phyloP scores from a whole-genome alignment of 2,329 filamentous ascomycete species.

The Xylaria sp. region DNA sequence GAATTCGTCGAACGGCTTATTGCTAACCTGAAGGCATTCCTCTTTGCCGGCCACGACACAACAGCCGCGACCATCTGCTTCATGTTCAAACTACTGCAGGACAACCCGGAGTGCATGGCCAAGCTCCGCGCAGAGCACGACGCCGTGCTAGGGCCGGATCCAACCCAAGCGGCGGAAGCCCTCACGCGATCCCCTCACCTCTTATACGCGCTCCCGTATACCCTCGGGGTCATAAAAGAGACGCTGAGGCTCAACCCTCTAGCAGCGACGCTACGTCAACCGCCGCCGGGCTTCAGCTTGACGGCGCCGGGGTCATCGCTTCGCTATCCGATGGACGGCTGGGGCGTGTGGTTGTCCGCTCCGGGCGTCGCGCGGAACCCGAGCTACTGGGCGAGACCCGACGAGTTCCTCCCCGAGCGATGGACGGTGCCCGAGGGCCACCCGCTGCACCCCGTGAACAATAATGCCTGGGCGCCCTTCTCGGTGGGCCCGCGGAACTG shows the following conservation, averaged over 20 bases:
- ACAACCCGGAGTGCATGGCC: slow-evolving; percentile 48
- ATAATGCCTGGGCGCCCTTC: slow-evolving; percentile 64
- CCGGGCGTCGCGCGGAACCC: slow-evolving; percentile 45
- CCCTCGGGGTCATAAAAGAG: slow-evolving; percentile 54
- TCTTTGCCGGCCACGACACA: slow-evolving; percentile 55
- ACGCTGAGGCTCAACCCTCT: slow-evolving; percentile 51
- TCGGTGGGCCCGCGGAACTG: slow-evolving; percentile 65
- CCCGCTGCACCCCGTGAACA: slow-evolving; percentile 42
- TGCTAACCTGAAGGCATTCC: slow-evolving; percentile 52
- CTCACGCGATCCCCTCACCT: slow-evolving; percentile 45
- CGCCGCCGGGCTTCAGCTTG: slow-evolving; percentile 40
- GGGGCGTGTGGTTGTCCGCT: slow-evolving; percentile 44
- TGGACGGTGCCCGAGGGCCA: slow-evolving; percentile 47
- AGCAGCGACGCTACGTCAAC: slow-evolving; percentile 45
- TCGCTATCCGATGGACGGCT: slow-evolving; percentile 46
- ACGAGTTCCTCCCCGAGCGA: slow-evolving; percentile 54
- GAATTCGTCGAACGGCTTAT: slow-evolving; percentile 49
- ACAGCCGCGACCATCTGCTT: slow-evolving; percentile 53
- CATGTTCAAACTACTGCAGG: slow-evolving; percentile 49
- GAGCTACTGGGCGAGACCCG: slow-evolving; percentile 47
- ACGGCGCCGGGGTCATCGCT: slow-evolving; percentile 41
- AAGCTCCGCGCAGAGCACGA: slow-evolving; percentile 54
- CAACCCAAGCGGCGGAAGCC: slow-evolving; percentile 38
- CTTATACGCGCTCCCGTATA: slow-evolving; percentile 52
- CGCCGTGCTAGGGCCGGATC: slow-evolving; percentile 49